phyloP scores from a whole-genome alignment of 768 basidiomycete species.

The Termitomyces sp. region DNA sequence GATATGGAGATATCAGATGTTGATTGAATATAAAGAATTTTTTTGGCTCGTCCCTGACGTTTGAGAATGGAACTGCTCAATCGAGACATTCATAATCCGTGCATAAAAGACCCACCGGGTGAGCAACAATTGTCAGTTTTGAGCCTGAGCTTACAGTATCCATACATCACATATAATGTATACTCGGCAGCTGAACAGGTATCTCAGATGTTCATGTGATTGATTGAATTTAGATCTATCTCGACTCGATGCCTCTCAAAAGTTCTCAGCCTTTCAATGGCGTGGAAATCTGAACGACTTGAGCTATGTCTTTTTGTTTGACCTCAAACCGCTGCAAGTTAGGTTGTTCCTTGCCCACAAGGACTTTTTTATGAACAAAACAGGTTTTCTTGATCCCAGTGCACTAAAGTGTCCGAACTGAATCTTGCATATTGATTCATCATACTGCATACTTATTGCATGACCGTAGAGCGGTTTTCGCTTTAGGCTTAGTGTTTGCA shows the following conservation, averaged over 20 bases:
- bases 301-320: neutral
- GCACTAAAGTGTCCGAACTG: neutral
- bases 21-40: neutral
- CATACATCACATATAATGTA: too few relatives aligned
- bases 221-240: neutral
- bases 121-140: neutral
- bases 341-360: neutral
- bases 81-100: neutral
- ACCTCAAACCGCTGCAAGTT: neutral
- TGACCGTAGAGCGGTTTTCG: too few relatives aligned
- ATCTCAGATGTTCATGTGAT: neutral
- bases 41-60: too few relatives aligned
- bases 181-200: neutral
- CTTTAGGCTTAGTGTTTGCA: too few relatives aligned
- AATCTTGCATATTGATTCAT: neutral
- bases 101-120: neutral
- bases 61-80: neutral
- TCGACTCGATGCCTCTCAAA: neutral
- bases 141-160: neutral
- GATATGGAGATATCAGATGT: conserved; percentile 31
- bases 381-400: neutral
- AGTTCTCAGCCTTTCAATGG: neutral
- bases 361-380: neutral
- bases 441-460: too few relatives aligned
- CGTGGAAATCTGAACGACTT: neutral